These are phyloP conservation scores for Aspergillus mulundensis DNA, from an alignment of 495 filamentous ascomycete genomes.

Conservation along the genomic window DNA sequence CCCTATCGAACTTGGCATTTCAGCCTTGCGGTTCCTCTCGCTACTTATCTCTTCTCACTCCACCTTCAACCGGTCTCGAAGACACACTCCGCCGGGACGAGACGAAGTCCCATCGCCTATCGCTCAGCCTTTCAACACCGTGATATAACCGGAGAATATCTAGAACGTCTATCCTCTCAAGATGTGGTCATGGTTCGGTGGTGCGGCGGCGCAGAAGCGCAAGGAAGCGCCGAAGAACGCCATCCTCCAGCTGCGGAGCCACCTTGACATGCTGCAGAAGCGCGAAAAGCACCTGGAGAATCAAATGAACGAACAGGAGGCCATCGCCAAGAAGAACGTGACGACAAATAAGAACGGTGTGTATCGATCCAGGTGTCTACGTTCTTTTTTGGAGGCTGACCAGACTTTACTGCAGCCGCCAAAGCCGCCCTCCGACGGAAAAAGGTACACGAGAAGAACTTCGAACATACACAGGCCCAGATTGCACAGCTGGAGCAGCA, in stretches of 20 bases:
- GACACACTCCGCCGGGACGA: background rate
- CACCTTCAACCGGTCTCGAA: constrained; percentile 1
- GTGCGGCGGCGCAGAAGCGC: constrained; percentile 71
- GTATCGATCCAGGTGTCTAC: background rate
- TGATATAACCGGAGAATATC: background rate
- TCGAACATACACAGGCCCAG: constrained; percentile 84
- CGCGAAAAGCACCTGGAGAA: constrained; percentile 84
- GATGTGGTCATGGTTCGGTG: constrained; percentile 86
- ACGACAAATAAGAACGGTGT: constrained; percentile 82
- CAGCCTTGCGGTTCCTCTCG: background rate
- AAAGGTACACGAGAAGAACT: constrained; percentile 85
- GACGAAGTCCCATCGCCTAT: background rate
- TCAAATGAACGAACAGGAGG: constrained; percentile 92
- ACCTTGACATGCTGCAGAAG: constrained; percentile 97
- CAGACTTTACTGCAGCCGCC: constrained; percentile 55
- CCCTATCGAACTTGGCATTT: background rate
- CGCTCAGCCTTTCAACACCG: background rate
- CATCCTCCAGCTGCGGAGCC: constrained; percentile 79
- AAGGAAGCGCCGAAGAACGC: constrained; percentile 97
- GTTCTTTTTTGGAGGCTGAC: constrained; percentile 1
- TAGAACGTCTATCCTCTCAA: constrained; percentile 15
- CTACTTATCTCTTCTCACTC: constrained; percentile 21
- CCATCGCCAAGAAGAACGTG: constrained; percentile 84
- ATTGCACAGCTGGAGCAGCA: constrained; percentile 91
- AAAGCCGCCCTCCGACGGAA: constrained; percentile 91